phyloP scores from a whole-genome alignment of 2,329 filamentous ascomycete genomes.

The Phyllosticta capitalensis region DNA sequence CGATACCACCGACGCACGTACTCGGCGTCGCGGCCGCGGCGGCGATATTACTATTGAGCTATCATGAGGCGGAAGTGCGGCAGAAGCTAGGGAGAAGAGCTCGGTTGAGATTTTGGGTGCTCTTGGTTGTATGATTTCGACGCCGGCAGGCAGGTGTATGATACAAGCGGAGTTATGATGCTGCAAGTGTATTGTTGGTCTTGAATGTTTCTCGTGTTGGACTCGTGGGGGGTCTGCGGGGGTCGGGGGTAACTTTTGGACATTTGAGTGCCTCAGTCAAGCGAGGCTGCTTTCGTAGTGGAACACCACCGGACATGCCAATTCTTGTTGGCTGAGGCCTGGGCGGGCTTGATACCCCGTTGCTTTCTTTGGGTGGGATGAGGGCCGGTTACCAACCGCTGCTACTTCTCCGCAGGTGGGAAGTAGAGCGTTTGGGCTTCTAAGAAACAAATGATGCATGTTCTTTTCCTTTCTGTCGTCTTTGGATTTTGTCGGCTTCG shows the following conservation, averaged over 20 bases:
- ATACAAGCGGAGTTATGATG: background rate
- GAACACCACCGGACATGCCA: background rate
- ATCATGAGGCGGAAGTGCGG: background rate
- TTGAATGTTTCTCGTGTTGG: background rate
- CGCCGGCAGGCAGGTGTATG: background rate
- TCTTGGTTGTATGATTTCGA: background rate
- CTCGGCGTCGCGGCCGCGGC: background rate
- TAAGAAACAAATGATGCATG: background rate
- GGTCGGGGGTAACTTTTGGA: background rate
- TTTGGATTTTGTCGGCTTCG: background rate
- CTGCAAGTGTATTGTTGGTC: background rate
- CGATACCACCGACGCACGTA: constrained; percentile 2
- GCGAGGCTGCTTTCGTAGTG: background rate
- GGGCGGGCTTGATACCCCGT: background rate
- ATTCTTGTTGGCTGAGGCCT: too few relatives aligned
- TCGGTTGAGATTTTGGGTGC: background rate
- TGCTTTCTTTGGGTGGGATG: background rate
- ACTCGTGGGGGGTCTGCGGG: background rate
- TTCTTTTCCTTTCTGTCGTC: background rate
- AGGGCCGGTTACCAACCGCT: background rate
- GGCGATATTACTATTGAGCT: constrained; percentile 1
- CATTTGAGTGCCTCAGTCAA: background rate
- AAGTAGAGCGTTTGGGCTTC: background rate
- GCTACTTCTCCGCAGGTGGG: background rate
- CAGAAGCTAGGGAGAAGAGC: background rate